These are phyloP conservation scores for Talaromyces sp. DNA, from an alignment of 2,329 filamentous ascomycete species.

Conservation along the genomic window DNA sequence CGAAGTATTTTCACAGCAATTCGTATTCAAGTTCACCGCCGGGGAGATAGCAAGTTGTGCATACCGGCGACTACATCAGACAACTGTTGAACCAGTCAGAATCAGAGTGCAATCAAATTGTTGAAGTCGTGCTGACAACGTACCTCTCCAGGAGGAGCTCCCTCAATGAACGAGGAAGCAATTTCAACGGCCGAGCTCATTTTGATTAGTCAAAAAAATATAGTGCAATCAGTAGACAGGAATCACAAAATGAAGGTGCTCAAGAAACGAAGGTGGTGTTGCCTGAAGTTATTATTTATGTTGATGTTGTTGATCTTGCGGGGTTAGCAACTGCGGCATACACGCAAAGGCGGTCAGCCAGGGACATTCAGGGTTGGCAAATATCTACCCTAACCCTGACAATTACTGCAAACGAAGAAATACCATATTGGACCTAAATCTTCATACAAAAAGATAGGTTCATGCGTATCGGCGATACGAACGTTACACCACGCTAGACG, in stretches of 20 bases:
- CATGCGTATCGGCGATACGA: too few relatives aligned
- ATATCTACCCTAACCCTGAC: background rate
- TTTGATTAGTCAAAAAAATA: background rate
- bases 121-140: background rate
- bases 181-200: constrained; percentile 53
- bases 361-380: background rate
- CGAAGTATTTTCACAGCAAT: background rate
- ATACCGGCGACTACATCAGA: constrained; percentile 82
- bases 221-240: background rate
- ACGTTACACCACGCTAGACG: background rate
- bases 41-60: background rate
- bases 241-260: background rate
- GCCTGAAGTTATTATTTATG: background rate
- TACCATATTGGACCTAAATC: too few relatives aligned
- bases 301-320: constrained; percentile 4
- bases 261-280: background rate
- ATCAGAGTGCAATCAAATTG: background rate
- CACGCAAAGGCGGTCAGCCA: constrained; percentile 7
- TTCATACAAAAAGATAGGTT: too few relatives aligned
- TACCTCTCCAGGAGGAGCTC: constrained; percentile 95
- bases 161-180: constrained; percentile 82
- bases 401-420: too few relatives aligned
- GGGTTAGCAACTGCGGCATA: constrained; percentile 1
- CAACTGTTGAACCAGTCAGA: constrained; percentile 52
- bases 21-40: background rate